Base-by-base conservation (phyloP, 2,329 filamentous ascomycete genomes). In the Westerdykella aurantiaca region DNA sequence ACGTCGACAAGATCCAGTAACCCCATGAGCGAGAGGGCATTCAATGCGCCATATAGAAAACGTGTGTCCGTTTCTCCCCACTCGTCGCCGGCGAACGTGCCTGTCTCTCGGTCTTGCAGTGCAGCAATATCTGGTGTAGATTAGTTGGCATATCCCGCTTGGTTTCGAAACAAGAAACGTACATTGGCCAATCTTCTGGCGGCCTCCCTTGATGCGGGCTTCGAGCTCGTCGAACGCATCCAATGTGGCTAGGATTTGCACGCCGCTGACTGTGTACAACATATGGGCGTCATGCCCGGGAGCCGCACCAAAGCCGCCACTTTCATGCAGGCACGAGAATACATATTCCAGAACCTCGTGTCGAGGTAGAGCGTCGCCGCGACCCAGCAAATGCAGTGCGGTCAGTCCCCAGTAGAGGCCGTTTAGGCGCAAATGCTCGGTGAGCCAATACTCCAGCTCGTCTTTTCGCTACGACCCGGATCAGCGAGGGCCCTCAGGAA, bases 61-160 rank as follows among this genome's bases (percentile, higher is more conserved):
- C 93, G 82, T 0, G 93, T 97, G 68, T 98, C 93, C 50, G 86
- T 84, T 68, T 98, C 93, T 25, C 93, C 93, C 90, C 90, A 98
- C 67, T 95, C 85, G 61, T 98, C 93, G 39, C 93, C 93, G 43
- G 85, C 81, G 67, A 98, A 97, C 0, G 87, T 93, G 46, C 93
- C 93, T 3, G 85, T 88, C 43, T 85, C 74, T 16, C 72, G 74
- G 63, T 95, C 85, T 62, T 98, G 93, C 41, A 96, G 77, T 50
- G 74, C 73, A 49, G 90, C 85, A 57, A 97, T 89, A 70, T 84
- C 88, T 82, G 57, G 39, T 42, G 34, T 18, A 18, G 34, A 52
- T 66, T 50, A 67, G 63, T 51, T 54, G 17, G 16, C 4, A 29
- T 12, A 14, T 18, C 34, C 31, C 6, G 23, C 18, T 17, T 6